Evolutionary conservation across 257 asterid species (phyloP), one percentile per base, ranked within the genome.

Genomic region (Misopates orontium): DNA sequence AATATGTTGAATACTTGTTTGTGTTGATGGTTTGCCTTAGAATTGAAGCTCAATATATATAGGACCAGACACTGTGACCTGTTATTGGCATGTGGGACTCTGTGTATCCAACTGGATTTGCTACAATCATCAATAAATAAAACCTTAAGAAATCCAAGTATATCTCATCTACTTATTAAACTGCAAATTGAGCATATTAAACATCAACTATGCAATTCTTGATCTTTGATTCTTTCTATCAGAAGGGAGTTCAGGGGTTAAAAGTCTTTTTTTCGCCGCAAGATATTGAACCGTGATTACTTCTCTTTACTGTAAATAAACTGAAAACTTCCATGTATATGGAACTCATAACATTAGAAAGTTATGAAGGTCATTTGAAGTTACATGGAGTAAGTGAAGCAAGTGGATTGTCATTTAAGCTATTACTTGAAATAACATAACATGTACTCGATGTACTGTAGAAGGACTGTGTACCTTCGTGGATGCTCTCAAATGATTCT

Each of bases 81-180:
- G 87, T 62, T 57, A 60, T 64, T 49, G 36, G 70, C 71, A 74
- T 78, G 77, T 78, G 81, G 79, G 74, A 64, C 73, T 71, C 59
- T 70, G 85, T 73, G 53, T 66, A 69, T 75, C 78, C 82, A 75
- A 78, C 90, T 86, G 81, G 82, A 85, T 74, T 56, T 69, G 73
- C 69, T 77, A 32, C 57, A 76, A 58, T 41, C 5, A 54, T 51
- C 69, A 70, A 69, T 67, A 68, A 49, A 77, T 28, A 62, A 64
- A 32, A 10, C 42, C 60, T 58, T 25, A 58, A 31, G 45, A 41
- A 42, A 23, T 5, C 11, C 42, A 36, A 40, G 4, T 13, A 28
- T 19, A 12, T 56, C 60, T n/a, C n/a, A n/a, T n/a, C n/a, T n/a
- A n/a, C n/a, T 53, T 63, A 67, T 9, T 39, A 18, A 9, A 22